Percentiles rank a stretch among this genome's conserved stretches.
phyloP scores from a whole-genome alignment of 2,329 filamentous ascomycete species.

The Cytospora chrysosperma region DNA sequence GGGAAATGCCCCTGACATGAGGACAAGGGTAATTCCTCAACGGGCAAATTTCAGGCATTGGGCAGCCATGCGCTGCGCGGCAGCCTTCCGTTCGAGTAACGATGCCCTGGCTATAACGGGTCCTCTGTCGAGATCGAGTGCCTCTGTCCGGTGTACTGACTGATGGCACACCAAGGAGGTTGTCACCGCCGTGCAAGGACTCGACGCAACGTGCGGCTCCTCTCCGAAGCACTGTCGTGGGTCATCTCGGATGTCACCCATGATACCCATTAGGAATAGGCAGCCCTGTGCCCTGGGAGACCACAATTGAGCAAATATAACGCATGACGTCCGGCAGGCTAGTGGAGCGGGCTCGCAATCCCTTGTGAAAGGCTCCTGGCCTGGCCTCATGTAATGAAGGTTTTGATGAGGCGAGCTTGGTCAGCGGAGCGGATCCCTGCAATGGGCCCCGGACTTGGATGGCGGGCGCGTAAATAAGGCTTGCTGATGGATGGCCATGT shows the following conservation, averaged over 20 bases:
- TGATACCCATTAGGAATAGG: constrained; percentile 6
- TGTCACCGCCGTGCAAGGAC: constrained; percentile 9
- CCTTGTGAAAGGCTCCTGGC: not conserved
- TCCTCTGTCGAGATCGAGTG: constrained; percentile 1
- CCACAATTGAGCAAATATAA: constrained; percentile 3
- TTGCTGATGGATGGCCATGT: constrained; percentile 46
- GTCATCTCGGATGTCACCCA: constrained; percentile 10
- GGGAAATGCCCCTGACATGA: constrained; percentile 10
- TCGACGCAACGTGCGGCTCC: constrained; percentile 16
- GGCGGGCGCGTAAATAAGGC: constrained; percentile 52
- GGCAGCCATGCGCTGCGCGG: constrained; percentile 19
- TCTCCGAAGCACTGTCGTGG: constrained; percentile 19
- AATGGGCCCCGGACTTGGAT: constrained; percentile 30
- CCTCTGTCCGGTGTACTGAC: not conserved
- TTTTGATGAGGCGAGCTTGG: constrained; percentile 24
- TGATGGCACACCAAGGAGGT: constrained; percentile 8
- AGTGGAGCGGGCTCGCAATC: constrained; percentile 20
- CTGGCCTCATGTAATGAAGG: constrained; percentile 4
- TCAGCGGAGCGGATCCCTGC: constrained; percentile 39
- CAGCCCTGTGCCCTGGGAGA: constrained; percentile 6
- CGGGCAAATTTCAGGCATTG: constrained; percentile 10
- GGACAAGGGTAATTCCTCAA: constrained; percentile 8
- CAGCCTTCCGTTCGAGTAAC: constrained; percentile 19
- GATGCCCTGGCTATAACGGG: constrained; percentile 17
- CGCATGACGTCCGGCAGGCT: constrained; percentile 12